Conservation (phyloP, 176 grass and related monocot species). For the Carex pumila region DNA sequence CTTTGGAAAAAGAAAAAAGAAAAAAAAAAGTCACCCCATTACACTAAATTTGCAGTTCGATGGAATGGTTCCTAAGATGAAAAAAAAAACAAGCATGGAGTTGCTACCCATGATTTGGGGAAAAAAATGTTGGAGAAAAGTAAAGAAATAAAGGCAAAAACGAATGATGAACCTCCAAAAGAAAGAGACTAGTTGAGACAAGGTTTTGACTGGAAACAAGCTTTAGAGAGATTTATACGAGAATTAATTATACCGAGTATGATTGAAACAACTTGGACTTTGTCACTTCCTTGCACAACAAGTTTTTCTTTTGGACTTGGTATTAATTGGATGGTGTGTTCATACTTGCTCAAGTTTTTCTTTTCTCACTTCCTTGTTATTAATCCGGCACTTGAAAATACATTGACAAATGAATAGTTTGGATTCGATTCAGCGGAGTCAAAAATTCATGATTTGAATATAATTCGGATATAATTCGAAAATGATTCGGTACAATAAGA, state of each 20-base stretch:
- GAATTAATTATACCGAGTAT: not conserved
- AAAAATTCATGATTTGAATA: no score
- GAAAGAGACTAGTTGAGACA: conserved; percentile 12
- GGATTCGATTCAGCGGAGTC: no score
- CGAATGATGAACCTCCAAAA: conserved; percentile 28
- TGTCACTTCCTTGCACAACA: not conserved
- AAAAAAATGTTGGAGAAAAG: not conserved
- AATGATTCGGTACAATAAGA: no score
- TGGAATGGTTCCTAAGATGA: no score
- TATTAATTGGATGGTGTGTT: not conserved
- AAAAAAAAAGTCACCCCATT: no score
- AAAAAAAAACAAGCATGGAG: not conserved
- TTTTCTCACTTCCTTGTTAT: no score
- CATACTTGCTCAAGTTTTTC: no score
- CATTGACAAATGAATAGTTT: no score
- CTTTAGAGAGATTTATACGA: not conserved
- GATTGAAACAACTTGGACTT: not conserved
- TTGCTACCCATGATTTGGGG: not conserved
- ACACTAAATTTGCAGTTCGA: no score
- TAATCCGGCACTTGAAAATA: no score
- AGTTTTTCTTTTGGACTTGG: not conserved
- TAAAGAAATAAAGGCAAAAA: not conserved
- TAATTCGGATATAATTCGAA: no score
- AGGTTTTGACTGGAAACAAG: not conserved
- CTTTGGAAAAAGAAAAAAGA: no score